Base-by-base conservation (phyloP, 768 basidiomycete genomes). In the Rhodotorula taiwanensis region DNA sequence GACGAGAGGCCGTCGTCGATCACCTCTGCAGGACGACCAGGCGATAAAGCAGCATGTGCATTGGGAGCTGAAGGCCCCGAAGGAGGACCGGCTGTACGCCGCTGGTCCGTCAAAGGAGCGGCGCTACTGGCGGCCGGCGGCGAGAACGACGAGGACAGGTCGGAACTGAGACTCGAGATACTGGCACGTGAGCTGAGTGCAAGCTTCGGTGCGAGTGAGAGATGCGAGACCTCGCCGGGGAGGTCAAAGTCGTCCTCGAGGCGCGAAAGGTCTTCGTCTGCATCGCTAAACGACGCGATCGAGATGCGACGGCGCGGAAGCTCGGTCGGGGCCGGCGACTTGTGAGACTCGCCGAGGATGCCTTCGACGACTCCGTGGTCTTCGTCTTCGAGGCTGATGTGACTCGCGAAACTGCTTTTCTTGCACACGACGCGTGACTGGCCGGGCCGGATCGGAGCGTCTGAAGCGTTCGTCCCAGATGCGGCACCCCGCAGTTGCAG, bases 321-420 rank as follows among this genome's bases (percentile, higher is more conserved):
- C 34, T 25, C n/a, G 6, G 49, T 20, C 28, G 10, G 36, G 21
- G 31, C 9, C 15, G 9, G 28, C 18, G 16, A n/a, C n/a, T n/a
- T n/a, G n/a, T n/a, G n/a, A n/a, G 27, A 50, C 36, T n/a, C 30
- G 45, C 21, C 10, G 31, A 16, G 47, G 5, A 21, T 14, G 41
- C 44, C 21, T 36, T 27, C 48, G 52, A 33, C 39, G 39, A 45
- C 27, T 0, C 55, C 65, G 23, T 52, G 55, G 20, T 64, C 62
- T 0, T 45, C 33, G 25, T 59, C 64, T 30, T 48, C 60, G n/a
- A 57, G 28, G 52, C 56, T 62, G 39, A 69, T 28, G 48, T 66
- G 67, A 4, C 58, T 61, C 11, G 61, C 53, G 25, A 67, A 72
- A 33, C 58, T 61, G 34, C 65, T 55, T 55, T 72, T 66, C 52